A percentile compares a stretch with the other conserved stretches of the same genome.
Evolutionary conservation across 768 basidiomycete genomes (phyloP).

Genomic region (Agrocybe praecox): DNA sequence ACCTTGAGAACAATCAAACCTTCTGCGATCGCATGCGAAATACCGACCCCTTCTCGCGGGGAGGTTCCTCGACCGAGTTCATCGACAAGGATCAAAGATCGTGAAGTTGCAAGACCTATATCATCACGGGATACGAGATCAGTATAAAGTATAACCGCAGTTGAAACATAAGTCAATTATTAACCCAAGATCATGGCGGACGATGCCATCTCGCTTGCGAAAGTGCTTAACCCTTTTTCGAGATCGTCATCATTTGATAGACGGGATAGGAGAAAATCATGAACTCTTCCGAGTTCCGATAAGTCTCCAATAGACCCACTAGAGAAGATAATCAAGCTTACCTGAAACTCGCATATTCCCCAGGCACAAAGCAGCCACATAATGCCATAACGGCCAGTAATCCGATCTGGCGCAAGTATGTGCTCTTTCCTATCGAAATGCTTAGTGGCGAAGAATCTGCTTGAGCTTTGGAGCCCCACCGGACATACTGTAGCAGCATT

Average conservation of each 20-base stretch:
- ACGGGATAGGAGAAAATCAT: conserved; percentile 83
- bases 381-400: conserved; percentile 85
- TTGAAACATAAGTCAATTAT: neutral
- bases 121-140: neutral
- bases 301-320: too few species aligned
- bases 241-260: conserved; percentile 94
- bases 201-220: conserved; percentile 93
- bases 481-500: conserved; percentile 40
- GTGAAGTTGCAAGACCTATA: conserved; percentile 67
- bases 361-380: conserved; percentile 91
- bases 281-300: conserved; percentile 35
- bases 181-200: conserved; percentile 88
- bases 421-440: conserved; percentile 74
- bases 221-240: conserved; percentile 89
- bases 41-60: conserved; percentile 78
- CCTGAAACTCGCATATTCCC: conserved; percentile 91
- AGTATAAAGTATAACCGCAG: neutral
- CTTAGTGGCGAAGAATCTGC: neutral
- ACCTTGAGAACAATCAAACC: conserved; percentile 76
- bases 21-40: conserved; percentile 84
- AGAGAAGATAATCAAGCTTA: conserved; percentile 18
- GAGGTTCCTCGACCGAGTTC: conserved; percentile 94
- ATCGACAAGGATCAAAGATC: conserved; percentile 84
- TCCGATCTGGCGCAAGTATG: conserved; percentile 87
- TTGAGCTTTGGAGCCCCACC: conserved; percentile 23